These are phyloP conservation scores for Viola pubescens DNA, from an alignment of 441 rosid species.

Conservation along the genomic window DNA sequence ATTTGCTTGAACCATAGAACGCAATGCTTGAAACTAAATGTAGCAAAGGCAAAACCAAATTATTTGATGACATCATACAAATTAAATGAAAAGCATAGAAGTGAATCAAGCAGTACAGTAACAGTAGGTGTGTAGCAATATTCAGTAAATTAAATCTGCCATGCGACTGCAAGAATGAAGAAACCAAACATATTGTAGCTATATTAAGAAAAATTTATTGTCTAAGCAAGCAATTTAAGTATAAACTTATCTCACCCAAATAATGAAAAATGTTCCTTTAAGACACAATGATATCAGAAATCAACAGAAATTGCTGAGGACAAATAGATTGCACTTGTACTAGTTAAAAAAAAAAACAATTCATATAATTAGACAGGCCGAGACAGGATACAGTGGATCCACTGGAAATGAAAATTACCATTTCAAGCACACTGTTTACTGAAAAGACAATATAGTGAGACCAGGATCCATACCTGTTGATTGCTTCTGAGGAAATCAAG, in stretches of 20 bases:
- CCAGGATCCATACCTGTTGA: constrained; percentile 51
- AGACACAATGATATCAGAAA: too few relatives aligned
- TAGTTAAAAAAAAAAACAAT: too few relatives aligned
- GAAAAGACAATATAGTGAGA: constrained; percentile 2
- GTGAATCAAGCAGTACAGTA: constrained; percentile 8
- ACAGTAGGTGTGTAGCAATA: background rate
- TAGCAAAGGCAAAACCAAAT: constrained; percentile 11
- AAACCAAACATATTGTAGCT: background rate
- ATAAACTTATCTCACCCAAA: too few relatives aligned
- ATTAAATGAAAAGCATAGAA: constrained; percentile 2
- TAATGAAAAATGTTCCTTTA: too few relatives aligned
- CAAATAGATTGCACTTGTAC: too few relatives aligned
- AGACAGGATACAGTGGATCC: too few relatives aligned
- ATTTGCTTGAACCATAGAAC: constrained; percentile 91
- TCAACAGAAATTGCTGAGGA: too few relatives aligned
- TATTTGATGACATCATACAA: background rate
- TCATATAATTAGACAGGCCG: too few relatives aligned
- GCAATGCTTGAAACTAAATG: constrained; percentile 77
- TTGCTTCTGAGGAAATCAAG: constrained; percentile 90
- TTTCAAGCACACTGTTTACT: too few relatives aligned
- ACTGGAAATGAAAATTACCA: too few relatives aligned
- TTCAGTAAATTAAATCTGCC: constrained; percentile 7
- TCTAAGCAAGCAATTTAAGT: background rate
- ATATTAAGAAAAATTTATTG: background rate
- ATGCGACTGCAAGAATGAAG: background rate